These are phyloP conservation scores for Wickerhamiella sorbophila DNA, from an alignment of 805 yeast species.

Conservation along the genomic window DNA sequence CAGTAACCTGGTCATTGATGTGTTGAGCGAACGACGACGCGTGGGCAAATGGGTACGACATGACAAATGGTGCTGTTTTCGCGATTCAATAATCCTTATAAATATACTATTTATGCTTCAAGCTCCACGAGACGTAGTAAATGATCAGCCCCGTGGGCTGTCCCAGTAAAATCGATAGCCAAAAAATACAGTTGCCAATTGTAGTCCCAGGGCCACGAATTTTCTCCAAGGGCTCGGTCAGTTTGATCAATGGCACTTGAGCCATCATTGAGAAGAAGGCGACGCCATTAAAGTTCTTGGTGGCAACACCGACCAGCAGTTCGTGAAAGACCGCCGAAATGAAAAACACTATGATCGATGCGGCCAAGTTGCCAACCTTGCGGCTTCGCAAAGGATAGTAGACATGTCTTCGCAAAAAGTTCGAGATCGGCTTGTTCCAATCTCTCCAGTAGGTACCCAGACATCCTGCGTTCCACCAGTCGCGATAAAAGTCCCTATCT, in stretches of 20 bases:
- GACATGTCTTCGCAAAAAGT: conserved; percentile 31
- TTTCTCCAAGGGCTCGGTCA: conserved; percentile 31
- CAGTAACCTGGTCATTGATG: conserved; percentile 20
- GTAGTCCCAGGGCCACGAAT: conserved; percentile 29
- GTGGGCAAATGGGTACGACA: conserved; percentile 19
- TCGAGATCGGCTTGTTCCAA: conserved; percentile 34
- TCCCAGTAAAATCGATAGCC: conserved; percentile 34
- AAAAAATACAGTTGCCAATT: conserved; percentile 34
- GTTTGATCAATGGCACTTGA: conserved; percentile 31
- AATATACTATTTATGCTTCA: conserved; percentile 12
- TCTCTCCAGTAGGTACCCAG: conserved; percentile 34
- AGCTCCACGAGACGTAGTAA: conserved; percentile 33
- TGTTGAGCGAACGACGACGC: conserved; percentile 18
- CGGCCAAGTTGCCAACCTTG: conserved; percentile 22
- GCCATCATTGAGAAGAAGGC: conserved; percentile 32
- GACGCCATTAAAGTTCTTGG: conserved; percentile 33
- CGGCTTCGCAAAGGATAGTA: conserved; percentile 28
- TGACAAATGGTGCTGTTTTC: no score
- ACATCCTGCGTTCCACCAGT: conserved; percentile 40
- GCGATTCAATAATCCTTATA: no score
- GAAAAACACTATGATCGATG: conserved; percentile 29
- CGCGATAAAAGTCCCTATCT: conserved; percentile 33
- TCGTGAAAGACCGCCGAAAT: conserved; percentile 35
- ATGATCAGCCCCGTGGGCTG: conserved; percentile 33
- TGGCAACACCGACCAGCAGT: conserved; percentile 33